A percentile compares a stretch with the other conserved stretches of the same genome.
Evolutionary conservation across 306 rosid genomes (phyloP).

Genomic region (Pueraria montana): DNA sequence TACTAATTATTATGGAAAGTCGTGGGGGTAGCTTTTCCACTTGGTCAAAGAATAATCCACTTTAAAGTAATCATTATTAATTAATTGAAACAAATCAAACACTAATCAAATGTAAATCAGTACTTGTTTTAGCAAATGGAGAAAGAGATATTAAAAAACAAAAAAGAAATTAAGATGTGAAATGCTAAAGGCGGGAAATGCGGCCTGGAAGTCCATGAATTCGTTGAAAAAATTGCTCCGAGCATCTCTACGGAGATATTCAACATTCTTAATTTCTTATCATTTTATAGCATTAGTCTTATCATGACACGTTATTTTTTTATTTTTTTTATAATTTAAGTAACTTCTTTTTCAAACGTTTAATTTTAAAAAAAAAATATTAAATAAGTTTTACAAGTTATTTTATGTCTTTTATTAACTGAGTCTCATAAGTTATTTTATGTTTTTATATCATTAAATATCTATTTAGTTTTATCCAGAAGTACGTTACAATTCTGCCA

Average conservation of each 20-base stretch:
- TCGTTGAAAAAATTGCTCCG: not conserved
- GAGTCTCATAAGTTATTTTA: not conserved
- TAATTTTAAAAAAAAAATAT: too few relatives aligned
- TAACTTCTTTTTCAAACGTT: not conserved
- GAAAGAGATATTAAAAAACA: not conserved
- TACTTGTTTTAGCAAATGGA: not conserved
- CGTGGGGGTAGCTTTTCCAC: constrained; percentile 39
- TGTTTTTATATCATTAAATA: too few relatives aligned
- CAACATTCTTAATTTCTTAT: not conserved
- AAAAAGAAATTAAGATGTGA: not conserved
- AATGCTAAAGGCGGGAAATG: constrained; percentile 49
- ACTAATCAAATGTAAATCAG: not conserved
- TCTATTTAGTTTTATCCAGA: too few relatives aligned
- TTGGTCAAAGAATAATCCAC: constrained; percentile 49
- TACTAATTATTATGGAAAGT: constrained; percentile 49
- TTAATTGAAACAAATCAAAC: constrained; percentile 6
- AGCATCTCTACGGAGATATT: not conserved
- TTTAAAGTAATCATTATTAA: constrained; percentile 30
- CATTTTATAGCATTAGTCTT: not conserved
- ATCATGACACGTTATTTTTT: not conserved
- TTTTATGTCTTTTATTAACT: not conserved
- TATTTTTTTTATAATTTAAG: too few relatives aligned
- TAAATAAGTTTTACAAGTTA: not conserved
- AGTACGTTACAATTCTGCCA: too few relatives aligned
- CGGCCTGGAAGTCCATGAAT: not conserved